Conservation (phyloP, 1,284 basidiomycete species). For the Neonothopanus nambi region DNA sequence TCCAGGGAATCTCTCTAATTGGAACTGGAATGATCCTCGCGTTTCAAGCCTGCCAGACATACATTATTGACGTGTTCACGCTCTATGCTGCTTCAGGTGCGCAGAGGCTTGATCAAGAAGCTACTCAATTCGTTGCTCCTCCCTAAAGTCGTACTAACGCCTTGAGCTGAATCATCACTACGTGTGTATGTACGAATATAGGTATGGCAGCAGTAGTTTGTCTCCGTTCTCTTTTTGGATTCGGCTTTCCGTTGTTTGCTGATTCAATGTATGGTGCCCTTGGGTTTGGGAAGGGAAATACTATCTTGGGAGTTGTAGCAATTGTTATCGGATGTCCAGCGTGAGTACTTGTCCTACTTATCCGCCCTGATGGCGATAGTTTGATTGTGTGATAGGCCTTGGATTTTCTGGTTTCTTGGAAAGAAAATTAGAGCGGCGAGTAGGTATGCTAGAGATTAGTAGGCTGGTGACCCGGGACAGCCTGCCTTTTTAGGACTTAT, state of each 20-base stretch:
- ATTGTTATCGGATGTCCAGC: slow-evolving; percentile 65
- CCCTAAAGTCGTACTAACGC: not conserved
- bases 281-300: slow-evolving; percentile 66
- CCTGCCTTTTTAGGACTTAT: no score
- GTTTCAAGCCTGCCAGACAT: slow-evolving; percentile 62
- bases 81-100: slow-evolving; percentile 62
- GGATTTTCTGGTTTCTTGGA: slow-evolving; percentile 17
- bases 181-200: slow-evolving; percentile 20
- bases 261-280: slow-evolving; percentile 63
- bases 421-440: slow-evolving; percentile 12
- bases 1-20: slow-evolving; percentile 59
- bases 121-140: slow-evolving; percentile 22
- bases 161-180: not conserved
- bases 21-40: slow-evolving; percentile 55
- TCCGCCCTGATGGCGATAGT: not conserved
- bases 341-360: slow-evolving; percentile 37
- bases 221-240: slow-evolving; percentile 61
- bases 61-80: slow-evolving; percentile 68
- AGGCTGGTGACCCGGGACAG: no score
- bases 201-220: slow-evolving; percentile 60
- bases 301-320: slow-evolving; percentile 56
- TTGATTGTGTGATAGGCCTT: slow-evolving; percentile 11
- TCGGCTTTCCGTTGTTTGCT: slow-evolving; percentile 69
- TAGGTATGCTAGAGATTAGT: slow-evolving; percentile 14
- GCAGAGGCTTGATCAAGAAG: slow-evolving; percentile 21